Evolutionary conservation across 148 eudicot species (phyloP), one percentile per base, ranked within the genome.

Genomic region (Silene conica): DNA sequence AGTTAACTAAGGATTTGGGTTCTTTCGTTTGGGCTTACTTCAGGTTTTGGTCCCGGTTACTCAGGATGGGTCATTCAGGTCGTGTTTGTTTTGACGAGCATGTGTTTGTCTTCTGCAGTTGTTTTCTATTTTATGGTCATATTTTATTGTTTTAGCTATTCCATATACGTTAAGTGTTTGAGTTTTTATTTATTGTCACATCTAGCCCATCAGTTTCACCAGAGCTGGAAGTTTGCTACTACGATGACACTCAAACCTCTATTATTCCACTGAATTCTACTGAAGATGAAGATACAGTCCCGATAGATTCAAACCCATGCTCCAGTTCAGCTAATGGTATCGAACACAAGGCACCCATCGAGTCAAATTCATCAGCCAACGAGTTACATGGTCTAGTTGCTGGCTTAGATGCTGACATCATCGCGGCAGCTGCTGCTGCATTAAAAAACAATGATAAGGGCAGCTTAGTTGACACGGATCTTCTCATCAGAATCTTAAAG

Each of bases 221-320:
- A 50, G 78, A 76, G 67, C 57, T 70, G 78, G 83, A 70, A 76
- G 80, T 79, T 61, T 52, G 71, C 52, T 26, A 45, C 25, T 72
- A 64, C 74, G 85, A 86, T 74, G 87, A 85, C 80, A 70, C 22
- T 18, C 45, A 46, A 20, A 79, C 80, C 72, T 91, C 89, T 45
- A 38, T 77, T 46, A 78, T 91, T 79, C 88, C 88, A 25, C 57
- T 83, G 59, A 84, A 71, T 82, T 85, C 91, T 18, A 79, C 79
- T 68, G 96, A 91, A 83, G 91, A 86, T 71, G 79, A 56, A 28
- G 84, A 63, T 67, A 69, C 63, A 67, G 68, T 46, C 57, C 76
- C 68, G 19, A 13, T 8, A 1, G 75, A 63, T 65, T 63, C 76
- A 20, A 56, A 52, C 34, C 43, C 55, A 25, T 41, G 61, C 74